phyloP scores from a whole-genome alignment of 2,329 filamentous ascomycete species.

The Colletotrichum shisoi region DNA sequence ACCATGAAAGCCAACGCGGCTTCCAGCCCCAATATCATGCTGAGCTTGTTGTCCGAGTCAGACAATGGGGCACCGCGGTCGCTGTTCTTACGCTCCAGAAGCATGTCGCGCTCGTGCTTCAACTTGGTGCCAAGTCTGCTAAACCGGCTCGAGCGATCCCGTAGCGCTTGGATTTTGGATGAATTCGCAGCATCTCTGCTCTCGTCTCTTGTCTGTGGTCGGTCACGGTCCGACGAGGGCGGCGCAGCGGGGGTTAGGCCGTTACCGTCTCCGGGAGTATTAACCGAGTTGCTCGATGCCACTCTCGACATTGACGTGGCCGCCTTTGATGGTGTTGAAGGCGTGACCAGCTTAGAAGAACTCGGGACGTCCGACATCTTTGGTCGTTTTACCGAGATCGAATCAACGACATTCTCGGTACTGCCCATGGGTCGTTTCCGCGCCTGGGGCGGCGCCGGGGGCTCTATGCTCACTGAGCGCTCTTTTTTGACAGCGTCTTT shows the following conservation, averaged over 20 bases:
- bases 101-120: conserved; percentile 63
- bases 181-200: conserved; percentile 42
- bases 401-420: conserved; percentile 50
- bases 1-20: conserved; percentile 63
- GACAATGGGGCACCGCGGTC: conserved; percentile 41
- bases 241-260: conserved; percentile 53
- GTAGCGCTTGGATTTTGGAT: conserved; percentile 46
- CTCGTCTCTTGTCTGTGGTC: conserved; percentile 45
- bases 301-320: conserved; percentile 62
- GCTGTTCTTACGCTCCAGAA: conserved; percentile 42
- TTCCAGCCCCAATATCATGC: conserved; percentile 56
- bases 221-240: conserved; percentile 46
- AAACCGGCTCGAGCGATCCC: conserved; percentile 51
- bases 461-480: conserved; percentile 54
- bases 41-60: conserved; percentile 52
- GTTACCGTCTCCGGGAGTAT: conserved; percentile 59
- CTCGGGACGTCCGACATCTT: conserved; percentile 53
- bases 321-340: conserved; percentile 61
- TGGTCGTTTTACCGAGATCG: conserved; percentile 53
- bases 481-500: conserved; percentile 49
- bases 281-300: conserved; percentile 61
- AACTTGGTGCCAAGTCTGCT: conserved; percentile 57
- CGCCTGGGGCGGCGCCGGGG: conserved; percentile 47
- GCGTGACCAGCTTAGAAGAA: conserved; percentile 49
- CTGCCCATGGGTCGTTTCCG: conserved; percentile 59